Evolutionary conservation across 2,329 filamentous ascomycete species (phyloP), one percentile per base, ranked within the genome.

Genomic region (Paecilomyces variotii): DNA sequence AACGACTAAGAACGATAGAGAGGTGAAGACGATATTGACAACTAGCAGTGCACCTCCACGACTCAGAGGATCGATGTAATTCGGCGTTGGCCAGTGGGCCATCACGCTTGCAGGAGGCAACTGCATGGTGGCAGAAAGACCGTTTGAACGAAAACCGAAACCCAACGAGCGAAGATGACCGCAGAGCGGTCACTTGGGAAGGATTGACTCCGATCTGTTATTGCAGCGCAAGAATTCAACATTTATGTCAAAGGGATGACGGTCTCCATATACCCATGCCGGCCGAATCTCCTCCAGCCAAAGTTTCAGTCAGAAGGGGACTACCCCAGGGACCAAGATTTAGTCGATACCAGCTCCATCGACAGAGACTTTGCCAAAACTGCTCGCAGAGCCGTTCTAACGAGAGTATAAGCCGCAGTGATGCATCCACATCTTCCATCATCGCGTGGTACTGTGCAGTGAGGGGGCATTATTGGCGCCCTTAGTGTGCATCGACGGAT

Each of bases 41-140:
- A 79, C 69, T 11, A 80, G 67, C 25, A 76, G 73, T 34, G 65
- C 73, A 63, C 76, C 73, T 11, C 78, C 78, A 60, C 78, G 73
- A 28, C 73, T 76, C 12, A 68, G 68, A 4, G 80, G 80, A 61
- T 82, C 66, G 55, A 74, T 61, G 63, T 78, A 77, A 62, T 82
- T 82, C 6, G 80, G 76, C 34, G 56, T 64, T 4, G 80, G 80
- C 79, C 79, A 82, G 10, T 26, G 7, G 24, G 50, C 50, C 50
- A 52, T 26, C 24, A 52, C 50, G 14, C 26, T 28, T 12, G 50
- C 10, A 12, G 50, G 50, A 52, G 50, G 50, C 1, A 52, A 28
- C 26, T 52, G 9, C 50, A 52, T 52, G 50, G 24, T 28, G 19
- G 12, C 11, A 12, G 50, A 51, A 26, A 25, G 50, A 26, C n/a